Conservation (phyloP, 441 rosid genomes). For the Dalechampia spathulata region DNA sequence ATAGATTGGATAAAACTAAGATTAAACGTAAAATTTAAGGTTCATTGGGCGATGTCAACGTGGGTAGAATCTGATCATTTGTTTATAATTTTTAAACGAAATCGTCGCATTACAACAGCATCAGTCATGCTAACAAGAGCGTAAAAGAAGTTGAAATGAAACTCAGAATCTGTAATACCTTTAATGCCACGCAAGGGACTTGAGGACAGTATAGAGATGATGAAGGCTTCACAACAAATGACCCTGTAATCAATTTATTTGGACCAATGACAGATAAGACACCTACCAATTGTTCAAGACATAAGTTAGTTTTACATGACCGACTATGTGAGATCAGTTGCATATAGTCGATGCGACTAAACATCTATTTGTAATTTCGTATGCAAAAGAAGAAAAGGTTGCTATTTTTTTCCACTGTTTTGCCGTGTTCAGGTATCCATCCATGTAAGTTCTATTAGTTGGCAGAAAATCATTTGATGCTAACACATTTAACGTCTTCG, state of each 20-base stretch:
- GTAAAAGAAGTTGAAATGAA: too few species aligned
- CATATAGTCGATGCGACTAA: conserved; percentile 13
- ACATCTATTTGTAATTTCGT: conserved; percentile 17
- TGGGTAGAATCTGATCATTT: too few species aligned
- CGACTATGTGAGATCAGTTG: conserved; percentile 15
- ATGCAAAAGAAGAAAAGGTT: conserved; percentile 16
- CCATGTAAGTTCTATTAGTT: conserved; percentile 8
- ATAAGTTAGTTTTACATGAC: conserved; percentile 14
- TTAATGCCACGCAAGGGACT: too few species aligned
- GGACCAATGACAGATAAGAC: conserved; percentile 13
- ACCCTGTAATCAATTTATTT: conserved; percentile 18
- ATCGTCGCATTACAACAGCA: too few species aligned
- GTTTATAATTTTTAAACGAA: too few species aligned
- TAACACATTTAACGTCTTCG: background rate
- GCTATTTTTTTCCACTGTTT: conserved; percentile 7
- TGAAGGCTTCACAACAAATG: conserved; percentile 31
- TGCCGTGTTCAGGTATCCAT: conserved; percentile 14
- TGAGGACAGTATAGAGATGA: background rate
- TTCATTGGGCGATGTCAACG: too few species aligned
- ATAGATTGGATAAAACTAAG: too few species aligned
- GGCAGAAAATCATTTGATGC: conserved; percentile 3
- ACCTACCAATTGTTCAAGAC: conserved; percentile 11
- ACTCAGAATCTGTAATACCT: too few species aligned
- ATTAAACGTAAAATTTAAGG: too few species aligned
- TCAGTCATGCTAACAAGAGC: too few species aligned